phyloP scores from a whole-genome alignment of 495 filamentous ascomycete species.

The Jackrogersella minutella region DNA sequence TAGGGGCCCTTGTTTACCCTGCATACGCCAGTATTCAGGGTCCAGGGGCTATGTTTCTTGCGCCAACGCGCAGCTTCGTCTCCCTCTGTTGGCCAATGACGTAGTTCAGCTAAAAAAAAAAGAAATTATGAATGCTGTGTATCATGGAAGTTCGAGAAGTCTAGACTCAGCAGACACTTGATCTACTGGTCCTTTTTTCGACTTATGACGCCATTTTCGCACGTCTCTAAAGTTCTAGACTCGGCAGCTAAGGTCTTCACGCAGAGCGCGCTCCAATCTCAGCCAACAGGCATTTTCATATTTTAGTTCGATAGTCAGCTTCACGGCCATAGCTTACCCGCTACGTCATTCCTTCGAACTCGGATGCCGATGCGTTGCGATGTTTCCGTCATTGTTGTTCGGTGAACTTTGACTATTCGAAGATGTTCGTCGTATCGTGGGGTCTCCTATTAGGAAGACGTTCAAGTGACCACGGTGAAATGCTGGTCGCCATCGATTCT shows the following conservation, averaged over 20 bases:
- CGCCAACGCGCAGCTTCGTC: not conserved
- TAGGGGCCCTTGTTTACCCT: slow-evolving; percentile 31
- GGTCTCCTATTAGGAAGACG: slow-evolving; percentile 15
- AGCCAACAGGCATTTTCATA: not conserved
- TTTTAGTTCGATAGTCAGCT: slow-evolving; percentile 9
- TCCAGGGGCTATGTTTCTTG: slow-evolving; percentile 18
- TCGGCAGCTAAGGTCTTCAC: not conserved
- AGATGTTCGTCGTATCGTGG: not conserved
- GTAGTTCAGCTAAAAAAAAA: slow-evolving; percentile 14
- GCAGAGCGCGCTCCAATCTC: not conserved
- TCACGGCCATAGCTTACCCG: slow-evolving; percentile 10
- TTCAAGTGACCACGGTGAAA: slow-evolving; percentile 4
- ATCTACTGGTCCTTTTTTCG: not conserved
- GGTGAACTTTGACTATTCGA: slow-evolving; percentile 27
- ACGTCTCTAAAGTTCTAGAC: slow-evolving; percentile 23
- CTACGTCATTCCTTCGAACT: slow-evolving; percentile 27
- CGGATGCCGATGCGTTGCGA: slow-evolving; percentile 4
- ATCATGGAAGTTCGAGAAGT: not conserved
- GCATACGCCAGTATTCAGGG: slow-evolving; percentile 30
- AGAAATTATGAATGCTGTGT: not conserved
- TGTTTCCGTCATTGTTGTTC: slow-evolving; percentile 27
- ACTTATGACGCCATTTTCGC: not conserved
- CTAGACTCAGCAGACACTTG: slow-evolving; percentile 16
- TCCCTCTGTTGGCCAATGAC: slow-evolving; percentile 20
- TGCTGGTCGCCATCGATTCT: slow-evolving; percentile 2